Evolutionary conservation across 176 grass and related monocot genomes (phyloP).

Genomic region (Eragrostis nindensis): DNA sequence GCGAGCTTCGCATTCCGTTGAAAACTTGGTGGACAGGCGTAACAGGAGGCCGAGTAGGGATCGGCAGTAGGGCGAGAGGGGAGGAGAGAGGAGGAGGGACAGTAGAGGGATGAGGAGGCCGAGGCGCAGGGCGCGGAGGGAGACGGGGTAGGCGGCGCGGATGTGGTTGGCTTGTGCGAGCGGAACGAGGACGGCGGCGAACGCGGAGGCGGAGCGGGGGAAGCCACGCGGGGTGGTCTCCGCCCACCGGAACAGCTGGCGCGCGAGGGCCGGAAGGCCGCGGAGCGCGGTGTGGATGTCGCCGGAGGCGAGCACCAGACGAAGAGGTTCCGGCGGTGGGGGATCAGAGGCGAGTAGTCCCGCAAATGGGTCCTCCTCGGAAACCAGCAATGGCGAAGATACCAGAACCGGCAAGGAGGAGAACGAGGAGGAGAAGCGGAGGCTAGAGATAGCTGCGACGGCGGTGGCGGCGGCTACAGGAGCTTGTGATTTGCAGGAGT

Average conservation of each 20-base stretch:
- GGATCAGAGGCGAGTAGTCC: conserved; percentile 40
- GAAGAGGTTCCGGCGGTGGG: conserved; percentile 45
- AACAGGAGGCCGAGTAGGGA: conserved; percentile 49
- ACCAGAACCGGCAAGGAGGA: conserved; percentile 17
- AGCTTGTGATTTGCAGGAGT: conserved; percentile 48
- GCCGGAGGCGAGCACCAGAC: conserved; percentile 47
- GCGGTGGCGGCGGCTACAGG: conserved; percentile 33
- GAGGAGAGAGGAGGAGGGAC: conserved; percentile 30
- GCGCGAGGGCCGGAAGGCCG: conserved; percentile 53
- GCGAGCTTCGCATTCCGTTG: conserved; percentile 13
- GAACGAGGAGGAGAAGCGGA: conserved; percentile 25
- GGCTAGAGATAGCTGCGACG: conserved; percentile 37
- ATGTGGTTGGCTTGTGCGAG: conserved; percentile 50
- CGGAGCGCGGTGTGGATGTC: conserved; percentile 49
- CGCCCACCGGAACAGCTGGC: conserved; percentile 81
- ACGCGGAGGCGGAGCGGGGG: conserved; percentile 58
- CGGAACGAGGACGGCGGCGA: conserved; percentile 64
- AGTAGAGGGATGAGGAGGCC: conserved; percentile 69
- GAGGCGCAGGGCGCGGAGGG: conserved; percentile 57
- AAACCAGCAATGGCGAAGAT: background rate
- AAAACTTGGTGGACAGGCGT: conserved; percentile 54
- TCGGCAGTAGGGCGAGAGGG: background rate
- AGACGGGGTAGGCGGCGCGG: conserved; percentile 53
- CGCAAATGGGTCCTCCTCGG: conserved; percentile 29
- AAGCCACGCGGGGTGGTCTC: conserved; percentile 65